phyloP scores from a whole-genome alignment of 192 early-diverging fungal genomes.

The Coemansia sp. region DNA sequence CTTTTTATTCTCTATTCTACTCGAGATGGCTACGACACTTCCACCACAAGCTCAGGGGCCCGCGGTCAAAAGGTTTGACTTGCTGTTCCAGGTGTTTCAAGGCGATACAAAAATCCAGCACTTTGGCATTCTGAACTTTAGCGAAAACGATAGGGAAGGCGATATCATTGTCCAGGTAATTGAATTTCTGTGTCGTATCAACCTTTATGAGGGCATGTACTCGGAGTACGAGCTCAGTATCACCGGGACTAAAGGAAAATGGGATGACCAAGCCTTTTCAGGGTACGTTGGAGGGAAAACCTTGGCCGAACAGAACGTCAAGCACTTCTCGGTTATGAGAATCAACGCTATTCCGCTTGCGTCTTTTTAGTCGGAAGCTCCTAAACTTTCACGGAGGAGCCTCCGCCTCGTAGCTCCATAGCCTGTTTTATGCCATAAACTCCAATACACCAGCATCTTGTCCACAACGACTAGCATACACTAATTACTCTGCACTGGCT shows the following conservation, averaged over 20 bases:
- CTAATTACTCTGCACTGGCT: not conserved
- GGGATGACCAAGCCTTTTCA: not conserved
- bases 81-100: conserved; percentile 1
- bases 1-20: not conserved
- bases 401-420: not conserved
- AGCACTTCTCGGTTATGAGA: not conserved
- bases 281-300: not conserved
- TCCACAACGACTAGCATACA: not conserved
- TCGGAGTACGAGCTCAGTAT: not conserved
- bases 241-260: not conserved
- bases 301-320: not conserved
- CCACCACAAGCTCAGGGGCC: not conserved
- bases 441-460: not conserved
- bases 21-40: not conserved
- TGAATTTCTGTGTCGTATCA: not conserved
- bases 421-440: not conserved
- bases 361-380: not conserved
- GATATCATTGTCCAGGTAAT: conserved; percentile 1
- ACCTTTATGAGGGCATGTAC: conserved; percentile 4
- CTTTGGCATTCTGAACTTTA: conserved; percentile 8
- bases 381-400: not conserved
- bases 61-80: not conserved
- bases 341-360: not conserved
- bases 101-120: not conserved
- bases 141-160: not conserved